A percentile compares a stretch with the other conserved stretches of the same genome.
Evolutionary conservation across 805 yeast species (phyloP).

Genomic region (Zygotorulaspora danielsina): DNA sequence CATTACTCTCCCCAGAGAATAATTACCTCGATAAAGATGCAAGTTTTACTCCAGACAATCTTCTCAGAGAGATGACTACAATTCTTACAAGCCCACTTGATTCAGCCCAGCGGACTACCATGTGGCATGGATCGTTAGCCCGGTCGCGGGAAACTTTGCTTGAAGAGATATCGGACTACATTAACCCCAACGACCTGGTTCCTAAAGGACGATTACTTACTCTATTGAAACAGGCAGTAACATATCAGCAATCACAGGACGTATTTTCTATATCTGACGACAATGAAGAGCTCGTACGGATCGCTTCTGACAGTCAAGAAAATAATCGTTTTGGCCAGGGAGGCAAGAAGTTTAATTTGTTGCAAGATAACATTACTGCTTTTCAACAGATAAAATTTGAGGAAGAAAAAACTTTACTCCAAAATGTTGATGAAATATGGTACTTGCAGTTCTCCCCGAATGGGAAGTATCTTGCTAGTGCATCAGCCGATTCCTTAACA

Average conservation of each 20-base stretch:
- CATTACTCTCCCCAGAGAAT: conserved; percentile 17
- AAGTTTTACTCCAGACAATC: conserved; percentile 28
- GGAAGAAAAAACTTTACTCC: conserved; percentile 26
- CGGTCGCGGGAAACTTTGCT: conserved; percentile 42
- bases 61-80: conserved; percentile 29
- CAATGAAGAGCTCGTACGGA: conserved; percentile 13
- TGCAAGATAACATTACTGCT: conserved; percentile 21
- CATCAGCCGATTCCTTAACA: conserved; percentile 49
- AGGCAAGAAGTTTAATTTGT: conserved; percentile 15
- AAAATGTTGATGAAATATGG: conserved; percentile 81
- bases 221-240: conserved; percentile 48
- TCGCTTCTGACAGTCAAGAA: conserved; percentile 1
- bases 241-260: conserved; percentile 41
- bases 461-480: conserved; percentile 73
- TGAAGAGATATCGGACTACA: conserved; percentile 41
- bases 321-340: neutral
- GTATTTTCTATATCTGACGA: conserved; percentile 34
- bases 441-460: conserved; percentile 69
- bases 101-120: conserved; percentile 17
- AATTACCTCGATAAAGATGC: conserved; percentile 15
- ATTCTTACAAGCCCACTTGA: conserved; percentile 31
- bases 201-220: conserved; percentile 50
- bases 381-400: conserved; percentile 21
- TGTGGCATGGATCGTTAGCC: conserved; percentile 33
- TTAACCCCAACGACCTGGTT: conserved; percentile 50